Evolutionary conservation across 2,329 filamentous ascomycete species (phyloP).

Genomic region (Fulvia fulva): DNA sequence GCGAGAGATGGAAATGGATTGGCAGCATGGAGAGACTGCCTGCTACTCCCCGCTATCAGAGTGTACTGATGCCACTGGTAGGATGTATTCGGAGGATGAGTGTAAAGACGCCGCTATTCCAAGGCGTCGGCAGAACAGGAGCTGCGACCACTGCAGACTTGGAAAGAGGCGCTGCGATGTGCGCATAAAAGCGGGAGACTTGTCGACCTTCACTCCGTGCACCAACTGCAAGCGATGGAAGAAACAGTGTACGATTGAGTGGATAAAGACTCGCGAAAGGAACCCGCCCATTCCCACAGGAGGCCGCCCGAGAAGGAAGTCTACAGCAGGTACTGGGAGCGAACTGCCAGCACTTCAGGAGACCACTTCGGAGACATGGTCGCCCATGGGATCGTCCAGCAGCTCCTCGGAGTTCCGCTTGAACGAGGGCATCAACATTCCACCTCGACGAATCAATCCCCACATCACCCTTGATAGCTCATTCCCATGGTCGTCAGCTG

Average conservation of each 20-base stretch:
- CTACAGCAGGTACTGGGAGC: neutral
- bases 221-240: constrained; percentile 16
- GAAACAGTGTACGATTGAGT: constrained; percentile 14
- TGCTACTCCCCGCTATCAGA: neutral
- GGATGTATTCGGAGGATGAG: constrained; percentile 9
- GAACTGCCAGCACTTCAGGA: neutral
- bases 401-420: neutral
- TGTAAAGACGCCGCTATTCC: neutral
- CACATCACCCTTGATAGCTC: neutral
- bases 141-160: constrained; percentile 14
- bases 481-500: neutral
- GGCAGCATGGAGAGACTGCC: neutral
- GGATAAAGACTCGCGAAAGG: constrained; percentile 9
- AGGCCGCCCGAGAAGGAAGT: constrained; percentile 3
- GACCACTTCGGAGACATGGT: neutral
- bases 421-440: neutral
- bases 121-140: constrained; percentile 14
- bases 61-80: neutral
- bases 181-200: constrained; percentile 1
- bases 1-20: neutral
- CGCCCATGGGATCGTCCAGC: neutral
- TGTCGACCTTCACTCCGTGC: constrained; percentile 7
- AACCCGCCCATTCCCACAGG: neutral
- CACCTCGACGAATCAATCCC: neutral
- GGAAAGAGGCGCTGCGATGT: constrained; percentile 15